A percentile compares a stretch with the other conserved stretches of the same genome.
Evolutionary conservation across 2,329 filamentous ascomycete genomes (phyloP).

Genomic region (Aspergillus transmontanensis): DNA sequence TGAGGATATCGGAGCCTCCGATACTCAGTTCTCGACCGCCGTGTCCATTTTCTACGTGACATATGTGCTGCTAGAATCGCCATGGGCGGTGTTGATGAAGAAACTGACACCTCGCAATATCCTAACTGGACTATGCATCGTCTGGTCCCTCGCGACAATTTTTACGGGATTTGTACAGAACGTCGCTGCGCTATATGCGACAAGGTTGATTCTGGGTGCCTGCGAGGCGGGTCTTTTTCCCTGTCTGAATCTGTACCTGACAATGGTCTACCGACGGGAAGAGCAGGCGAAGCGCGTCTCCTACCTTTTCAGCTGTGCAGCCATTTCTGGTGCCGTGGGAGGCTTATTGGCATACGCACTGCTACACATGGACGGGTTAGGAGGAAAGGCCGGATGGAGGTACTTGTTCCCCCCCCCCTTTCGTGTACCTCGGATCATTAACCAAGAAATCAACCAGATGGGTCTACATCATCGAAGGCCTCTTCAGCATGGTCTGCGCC

Average conservation of each 20-base stretch:
- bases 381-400: slow-evolving; percentile 51
- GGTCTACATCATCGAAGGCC: slow-evolving; percentile 56
- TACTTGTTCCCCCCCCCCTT: slow-evolving; percentile 27
- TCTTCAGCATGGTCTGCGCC: slow-evolving; percentile 47
- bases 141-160: slow-evolving; percentile 54
- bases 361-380: slow-evolving; percentile 50
- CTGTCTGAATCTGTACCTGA: slow-evolving; percentile 43
- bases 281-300: slow-evolving; percentile 46
- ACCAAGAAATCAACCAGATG: slow-evolving; percentile 27
- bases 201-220: slow-evolving; percentile 41
- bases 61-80: slow-evolving; percentile 54
- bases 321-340: slow-evolving; percentile 44
- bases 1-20: slow-evolving; percentile 46
- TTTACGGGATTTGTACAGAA: slow-evolving; percentile 51
- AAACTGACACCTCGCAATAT: slow-evolving; percentile 48
- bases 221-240: slow-evolving; percentile 46
- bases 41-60: slow-evolving; percentile 57
- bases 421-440: not conserved
- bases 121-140: slow-evolving; percentile 43
- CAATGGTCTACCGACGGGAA: slow-evolving; percentile 45
- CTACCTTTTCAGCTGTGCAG: slow-evolving; percentile 44
- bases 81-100: slow-evolving; percentile 52
- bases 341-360: slow-evolving; percentile 43
- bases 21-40: slow-evolving; percentile 49
- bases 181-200: slow-evolving; percentile 45